phyloP scores from a whole-genome alignment of 2,329 filamentous ascomycete genomes.

The Talaromyces funiculosus region DNA sequence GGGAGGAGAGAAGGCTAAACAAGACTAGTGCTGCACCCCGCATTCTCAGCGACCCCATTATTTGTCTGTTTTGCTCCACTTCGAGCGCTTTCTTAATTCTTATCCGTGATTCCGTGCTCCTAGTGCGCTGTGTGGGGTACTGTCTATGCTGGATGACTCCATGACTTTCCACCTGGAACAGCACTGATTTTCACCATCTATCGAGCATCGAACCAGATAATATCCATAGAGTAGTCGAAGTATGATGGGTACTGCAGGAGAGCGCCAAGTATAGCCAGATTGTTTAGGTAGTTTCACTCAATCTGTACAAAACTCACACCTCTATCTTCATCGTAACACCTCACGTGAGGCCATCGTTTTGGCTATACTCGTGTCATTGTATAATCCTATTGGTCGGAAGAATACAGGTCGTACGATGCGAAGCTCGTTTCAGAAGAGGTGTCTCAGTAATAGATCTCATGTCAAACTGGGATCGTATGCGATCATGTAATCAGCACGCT shows the following conservation, averaged over 20 bases:
- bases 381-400: neutral
- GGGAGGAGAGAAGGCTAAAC: neutral
- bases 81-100: neutral
- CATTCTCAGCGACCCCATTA: conserved; percentile 13
- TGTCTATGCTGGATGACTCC: conserved; percentile 1
- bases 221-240: neutral
- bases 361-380: neutral
- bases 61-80: conserved; percentile 7
- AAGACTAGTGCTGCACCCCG: conserved; percentile 17
- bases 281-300: too few species aligned
- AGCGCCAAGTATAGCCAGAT: too few species aligned
- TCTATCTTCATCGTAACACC: neutral
- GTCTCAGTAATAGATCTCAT: neutral
- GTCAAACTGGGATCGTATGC: neutral
- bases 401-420: neutral
- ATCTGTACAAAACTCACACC: too few species aligned
- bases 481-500: neutral
- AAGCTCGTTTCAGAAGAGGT: neutral
- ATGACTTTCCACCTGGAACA: neutral
- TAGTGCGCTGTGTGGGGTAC: conserved; percentile 6
- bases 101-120: neutral
- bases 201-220: neutral
- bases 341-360: neutral
- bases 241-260: too few species aligned
- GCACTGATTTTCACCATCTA: neutral